These are phyloP conservation scores for Kitagawia praeruptora DNA, from an alignment of 129 eudicot species.

Conservation along the genomic window DNA sequence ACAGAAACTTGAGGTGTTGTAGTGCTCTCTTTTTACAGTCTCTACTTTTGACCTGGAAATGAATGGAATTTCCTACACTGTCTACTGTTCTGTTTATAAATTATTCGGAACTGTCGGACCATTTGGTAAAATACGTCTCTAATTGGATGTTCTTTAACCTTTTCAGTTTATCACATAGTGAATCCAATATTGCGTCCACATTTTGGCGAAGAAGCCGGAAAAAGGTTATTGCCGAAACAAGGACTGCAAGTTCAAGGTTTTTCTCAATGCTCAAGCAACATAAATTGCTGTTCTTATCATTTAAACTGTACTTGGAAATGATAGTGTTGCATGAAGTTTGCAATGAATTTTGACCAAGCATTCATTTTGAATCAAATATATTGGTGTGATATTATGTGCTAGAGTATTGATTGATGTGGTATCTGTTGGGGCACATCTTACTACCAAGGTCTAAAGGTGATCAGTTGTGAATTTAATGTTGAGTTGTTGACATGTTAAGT, in stretches of 20 bases:
- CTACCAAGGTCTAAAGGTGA: background rate
- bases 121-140: background rate
- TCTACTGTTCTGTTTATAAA: background rate
- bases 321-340: background rate
- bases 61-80: background rate
- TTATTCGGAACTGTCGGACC: background rate
- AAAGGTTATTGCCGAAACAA: slow-evolving; percentile 72
- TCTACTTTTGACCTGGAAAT: background rate
- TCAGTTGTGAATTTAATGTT: background rate
- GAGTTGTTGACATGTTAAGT: background rate
- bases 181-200: slow-evolving; percentile 78
- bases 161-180: slow-evolving; percentile 82
- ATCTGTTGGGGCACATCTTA: background rate
- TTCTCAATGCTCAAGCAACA: slow-evolving; percentile 17
- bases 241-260: slow-evolving; percentile 98
- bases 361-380: background rate
- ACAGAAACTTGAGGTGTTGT: slow-evolving; percentile 64
- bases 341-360: background rate
- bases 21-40: background rate
- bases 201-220: slow-evolving; percentile 97
- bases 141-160: slow-evolving; percentile 17
- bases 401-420: background rate
- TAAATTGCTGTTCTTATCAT: slow-evolving; percentile 10
- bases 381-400: background rate
- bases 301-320: background rate